These are phyloP conservation scores for Metschnikowia gruessii DNA, from an alignment of 805 yeast species.

Conservation along the genomic window DNA sequence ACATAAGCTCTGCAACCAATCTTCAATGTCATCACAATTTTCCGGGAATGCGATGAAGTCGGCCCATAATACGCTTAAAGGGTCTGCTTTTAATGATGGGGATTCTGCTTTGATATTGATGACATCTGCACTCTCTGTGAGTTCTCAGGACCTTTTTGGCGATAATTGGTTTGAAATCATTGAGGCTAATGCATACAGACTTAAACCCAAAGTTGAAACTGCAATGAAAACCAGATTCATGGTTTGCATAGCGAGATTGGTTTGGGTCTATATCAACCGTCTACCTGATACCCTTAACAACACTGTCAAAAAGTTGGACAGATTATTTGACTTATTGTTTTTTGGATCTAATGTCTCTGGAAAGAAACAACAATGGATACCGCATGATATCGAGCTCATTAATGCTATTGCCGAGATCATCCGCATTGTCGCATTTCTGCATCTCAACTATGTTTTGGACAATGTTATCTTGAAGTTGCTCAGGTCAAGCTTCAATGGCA, in stretches of 20 bases:
- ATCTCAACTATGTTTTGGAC: constrained; percentile 76
- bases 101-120: constrained; percentile 61
- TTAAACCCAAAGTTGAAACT: constrained; percentile 58
- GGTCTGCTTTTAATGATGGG: constrained; percentile 46
- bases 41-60: constrained; percentile 3
- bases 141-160: constrained; percentile 73
- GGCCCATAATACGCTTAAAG: constrained; percentile 4
- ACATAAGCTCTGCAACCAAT: constrained; percentile 40
- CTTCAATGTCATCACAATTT: constrained; percentile 4
- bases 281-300: constrained; percentile 86
- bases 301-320: constrained; percentile 74
- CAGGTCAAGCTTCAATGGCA: constrained; percentile 56
- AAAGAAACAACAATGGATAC: constrained; percentile 74
- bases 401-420: constrained; percentile 68
- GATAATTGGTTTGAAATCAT: constrained; percentile 67
- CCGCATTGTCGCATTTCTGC: constrained; percentile 76
- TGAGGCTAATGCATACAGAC: constrained; percentile 56
- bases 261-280: constrained; percentile 89
- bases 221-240: constrained; percentile 55
- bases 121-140: constrained; percentile 72
- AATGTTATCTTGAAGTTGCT: constrained; percentile 71
- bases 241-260: constrained; percentile 64
- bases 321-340: constrained; percentile 55
- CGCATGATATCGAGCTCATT: constrained; percentile 57
- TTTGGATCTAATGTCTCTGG: constrained; percentile 37